Evolutionary conservation across 2,329 filamentous ascomycete genomes (phyloP).

Genomic region (Leptographium lundbergii): DNA sequence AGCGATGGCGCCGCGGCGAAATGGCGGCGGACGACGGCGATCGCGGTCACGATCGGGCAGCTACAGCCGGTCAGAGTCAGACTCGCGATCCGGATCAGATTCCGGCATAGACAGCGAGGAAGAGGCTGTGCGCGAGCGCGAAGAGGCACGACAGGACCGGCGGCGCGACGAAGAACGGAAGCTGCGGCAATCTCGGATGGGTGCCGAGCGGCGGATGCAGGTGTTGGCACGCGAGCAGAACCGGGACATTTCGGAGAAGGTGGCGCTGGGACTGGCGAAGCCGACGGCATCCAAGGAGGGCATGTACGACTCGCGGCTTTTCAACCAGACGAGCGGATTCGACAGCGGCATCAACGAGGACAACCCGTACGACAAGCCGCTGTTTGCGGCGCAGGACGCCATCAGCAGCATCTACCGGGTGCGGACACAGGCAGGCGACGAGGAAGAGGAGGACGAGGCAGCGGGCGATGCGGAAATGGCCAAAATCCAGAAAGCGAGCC

Average conservation of each 20-base stretch:
- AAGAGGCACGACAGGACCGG: constrained; percentile 64
- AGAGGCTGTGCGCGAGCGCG: constrained; percentile 60
- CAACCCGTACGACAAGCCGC: constrained; percentile 90
- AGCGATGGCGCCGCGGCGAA: constrained; percentile 26
- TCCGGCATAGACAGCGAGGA: constrained; percentile 46
- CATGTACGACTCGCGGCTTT: constrained; percentile 94
- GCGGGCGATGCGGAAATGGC: constrained; percentile 73
- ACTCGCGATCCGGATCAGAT: constrained; percentile 27
- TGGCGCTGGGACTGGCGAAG: constrained; percentile 87
- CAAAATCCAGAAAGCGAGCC: constrained; percentile 71
- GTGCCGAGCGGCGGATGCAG: constrained; percentile 79
- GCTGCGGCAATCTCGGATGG: constrained; percentile 88
- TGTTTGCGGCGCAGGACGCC: constrained; percentile 91
- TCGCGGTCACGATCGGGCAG: constrained; percentile 27
- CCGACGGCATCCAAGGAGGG: constrained; percentile 83
- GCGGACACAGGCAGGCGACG: constrained; percentile 58
- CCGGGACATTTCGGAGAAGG: constrained; percentile 93
- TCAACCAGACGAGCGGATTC: constrained; percentile 89
- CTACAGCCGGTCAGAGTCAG: constrained; percentile 19
- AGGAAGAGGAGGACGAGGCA: constrained; percentile 65
- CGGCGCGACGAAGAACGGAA: constrained; percentile 78
- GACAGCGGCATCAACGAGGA: constrained; percentile 93
- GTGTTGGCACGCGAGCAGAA: constrained; percentile 92
- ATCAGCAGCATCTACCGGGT: constrained; percentile 91
- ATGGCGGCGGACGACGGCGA: constrained; percentile 5